A percentile compares a stretch with the other conserved stretches of the same genome.
Evolutionary conservation across 768 basidiomycete species (phyloP).

Genomic region (Cystofilobasidium capitatum): DNA sequence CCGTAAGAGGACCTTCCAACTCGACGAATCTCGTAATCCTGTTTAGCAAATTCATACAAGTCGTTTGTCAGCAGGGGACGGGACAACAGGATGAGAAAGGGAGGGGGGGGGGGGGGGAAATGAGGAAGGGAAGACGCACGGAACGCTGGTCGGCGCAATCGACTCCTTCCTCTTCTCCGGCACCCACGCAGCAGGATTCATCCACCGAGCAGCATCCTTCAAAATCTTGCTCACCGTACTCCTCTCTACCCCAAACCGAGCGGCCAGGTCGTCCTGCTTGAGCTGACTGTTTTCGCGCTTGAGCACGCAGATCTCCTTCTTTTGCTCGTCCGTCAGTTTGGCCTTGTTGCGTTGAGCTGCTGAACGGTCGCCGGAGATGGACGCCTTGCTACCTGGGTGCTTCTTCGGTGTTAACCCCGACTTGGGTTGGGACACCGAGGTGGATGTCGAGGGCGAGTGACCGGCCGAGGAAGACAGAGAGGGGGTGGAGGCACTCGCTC

Average conservation of each 20-base stretch:
- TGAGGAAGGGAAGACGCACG: not conserved
- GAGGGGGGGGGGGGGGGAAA: not conserved
- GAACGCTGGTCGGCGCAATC: not conserved
- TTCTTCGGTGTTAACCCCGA: too few relatives aligned
- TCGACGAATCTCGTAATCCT: slow-evolving; percentile 49
- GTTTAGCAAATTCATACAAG: not conserved
- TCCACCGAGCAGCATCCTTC: slow-evolving; percentile 73
- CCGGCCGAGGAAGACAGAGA: not conserved
- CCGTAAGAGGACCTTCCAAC: slow-evolving; percentile 46
- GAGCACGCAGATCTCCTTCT: slow-evolving; percentile 63
- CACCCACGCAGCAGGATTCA: slow-evolving; percentile 39
- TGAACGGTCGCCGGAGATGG: not conserved
- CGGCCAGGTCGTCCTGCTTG: slow-evolving; percentile 76
- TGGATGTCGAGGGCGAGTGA: not conserved
- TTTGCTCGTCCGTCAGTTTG: slow-evolving; percentile 58
- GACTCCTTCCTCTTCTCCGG: slow-evolving; percentile 41
- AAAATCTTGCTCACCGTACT: slow-evolving; percentile 91
- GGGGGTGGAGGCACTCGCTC: not conserved
- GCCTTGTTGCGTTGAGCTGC: slow-evolving; percentile 24
- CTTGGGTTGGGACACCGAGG: too few relatives aligned
- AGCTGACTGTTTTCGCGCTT: slow-evolving; percentile 55
- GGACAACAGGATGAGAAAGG: not conserved
- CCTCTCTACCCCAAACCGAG: slow-evolving; percentile 65
- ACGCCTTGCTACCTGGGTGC: not conserved
- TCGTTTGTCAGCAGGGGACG: not conserved